phyloP scores from a whole-genome alignment of 1,284 basidiomycete species.

The Naganishia cerealis region DNA sequence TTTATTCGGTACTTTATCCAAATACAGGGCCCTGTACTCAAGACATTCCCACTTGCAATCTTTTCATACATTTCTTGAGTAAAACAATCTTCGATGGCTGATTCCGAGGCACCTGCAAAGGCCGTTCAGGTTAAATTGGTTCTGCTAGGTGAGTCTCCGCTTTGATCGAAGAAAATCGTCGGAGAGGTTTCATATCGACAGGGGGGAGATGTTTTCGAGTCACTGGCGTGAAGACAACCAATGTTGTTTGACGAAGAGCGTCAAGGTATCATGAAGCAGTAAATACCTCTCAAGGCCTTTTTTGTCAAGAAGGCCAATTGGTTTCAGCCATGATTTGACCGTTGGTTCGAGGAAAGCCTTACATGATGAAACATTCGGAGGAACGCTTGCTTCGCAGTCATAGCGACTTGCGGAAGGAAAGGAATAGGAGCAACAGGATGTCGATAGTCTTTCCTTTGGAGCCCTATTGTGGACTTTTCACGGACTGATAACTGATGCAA shows the following conservation, averaged over 20 bases:
- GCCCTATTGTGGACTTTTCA: background rate
- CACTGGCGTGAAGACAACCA: background rate
- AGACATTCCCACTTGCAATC: background rate
- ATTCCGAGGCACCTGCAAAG: constrained; percentile 60
- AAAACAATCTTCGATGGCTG: constrained; percentile 27
- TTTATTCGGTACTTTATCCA: background rate
- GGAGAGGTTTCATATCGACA: background rate
- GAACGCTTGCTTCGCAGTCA: background rate
- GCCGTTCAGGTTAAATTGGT: constrained; percentile 89
- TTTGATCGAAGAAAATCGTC: background rate
- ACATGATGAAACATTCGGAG: too few relatives aligned
- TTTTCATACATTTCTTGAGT: background rate
- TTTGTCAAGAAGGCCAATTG: too few relatives aligned
- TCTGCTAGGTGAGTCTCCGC: constrained; percentile 65
- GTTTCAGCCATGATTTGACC: too few relatives aligned
- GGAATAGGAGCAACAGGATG: too few relatives aligned
- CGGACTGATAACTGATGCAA: constrained; percentile 1
- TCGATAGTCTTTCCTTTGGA: background rate
- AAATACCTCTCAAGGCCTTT: too few relatives aligned
- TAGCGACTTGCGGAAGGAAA: too few relatives aligned
- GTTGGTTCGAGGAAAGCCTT: too few relatives aligned
- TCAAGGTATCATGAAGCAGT: too few relatives aligned
- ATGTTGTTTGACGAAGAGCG: background rate
- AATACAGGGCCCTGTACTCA: background rate
- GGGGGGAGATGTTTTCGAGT: background rate